phyloP scores from a whole-genome alignment of 139 green algal genomes.

The Bryopsis sp. region DNA sequence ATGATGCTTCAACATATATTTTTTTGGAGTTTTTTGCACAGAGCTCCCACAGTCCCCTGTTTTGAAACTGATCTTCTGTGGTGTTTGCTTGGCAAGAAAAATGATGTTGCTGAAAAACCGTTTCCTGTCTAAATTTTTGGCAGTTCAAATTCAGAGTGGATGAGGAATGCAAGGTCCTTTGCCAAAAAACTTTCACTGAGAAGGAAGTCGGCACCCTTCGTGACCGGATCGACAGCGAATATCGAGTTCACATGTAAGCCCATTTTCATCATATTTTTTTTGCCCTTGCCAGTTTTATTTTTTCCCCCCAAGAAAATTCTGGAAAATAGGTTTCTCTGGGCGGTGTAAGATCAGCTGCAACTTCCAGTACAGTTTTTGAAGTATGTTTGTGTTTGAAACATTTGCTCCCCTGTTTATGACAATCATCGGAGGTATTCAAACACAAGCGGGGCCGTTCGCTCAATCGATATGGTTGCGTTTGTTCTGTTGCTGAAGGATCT shows the following conservation, averaged over 20 bases:
- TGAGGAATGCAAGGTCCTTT: slow-evolving; percentile 91
- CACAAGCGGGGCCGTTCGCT: neutral
- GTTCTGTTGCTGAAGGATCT: slow-evolving; percentile 57
- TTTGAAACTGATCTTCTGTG: slow-evolving; percentile 62
- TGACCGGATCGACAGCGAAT: slow-evolving; percentile 83
- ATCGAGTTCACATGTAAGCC: slow-evolving; percentile 93
- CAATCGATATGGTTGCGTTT: neutral
- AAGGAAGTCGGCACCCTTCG: slow-evolving; percentile 69
- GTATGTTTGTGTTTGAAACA: neutral
- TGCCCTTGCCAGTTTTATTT: neutral
- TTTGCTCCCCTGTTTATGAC: neutral
- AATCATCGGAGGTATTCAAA: too few species aligned
- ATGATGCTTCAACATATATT: too few species aligned
- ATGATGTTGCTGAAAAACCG: too few species aligned
- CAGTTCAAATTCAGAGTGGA: slow-evolving; percentile 88
- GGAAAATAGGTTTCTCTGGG: neutral
- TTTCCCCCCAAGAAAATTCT: neutral
- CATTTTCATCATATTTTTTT: neutral
- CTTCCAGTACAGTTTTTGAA: neutral
- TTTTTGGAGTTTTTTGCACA: too few species aligned
- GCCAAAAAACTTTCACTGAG: slow-evolving; percentile 61
- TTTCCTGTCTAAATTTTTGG: too few species aligned
- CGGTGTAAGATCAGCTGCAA: neutral
- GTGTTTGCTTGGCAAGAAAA: slow-evolving; percentile 81
- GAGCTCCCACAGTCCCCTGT: too few species aligned